Evolutionary conservation across 306 rosid genomes (phyloP).

Genomic region (Cucurbita ficifolia): DNA sequence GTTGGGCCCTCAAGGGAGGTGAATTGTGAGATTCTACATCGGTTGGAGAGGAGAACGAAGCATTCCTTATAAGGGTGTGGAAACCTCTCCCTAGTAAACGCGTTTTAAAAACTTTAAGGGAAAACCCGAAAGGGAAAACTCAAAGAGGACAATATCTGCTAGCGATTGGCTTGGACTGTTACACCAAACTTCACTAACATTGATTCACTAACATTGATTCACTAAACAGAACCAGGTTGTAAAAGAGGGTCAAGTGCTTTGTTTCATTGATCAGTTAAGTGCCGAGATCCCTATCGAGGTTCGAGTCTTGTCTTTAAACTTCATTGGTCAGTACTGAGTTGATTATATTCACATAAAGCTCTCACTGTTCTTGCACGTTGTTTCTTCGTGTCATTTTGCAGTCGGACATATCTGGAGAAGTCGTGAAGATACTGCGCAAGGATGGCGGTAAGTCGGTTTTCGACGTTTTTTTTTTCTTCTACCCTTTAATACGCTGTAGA

Average conservation of each 20-base stretch:
- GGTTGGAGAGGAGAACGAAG: too few species aligned
- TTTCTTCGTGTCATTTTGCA: conserved; percentile 13
- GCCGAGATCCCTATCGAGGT: conserved; percentile 77
- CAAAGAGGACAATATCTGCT: too few species aligned
- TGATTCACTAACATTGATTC: background rate
- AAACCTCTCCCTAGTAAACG: too few species aligned
- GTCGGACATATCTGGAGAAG: conserved; percentile 80
- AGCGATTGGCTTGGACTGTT: too few species aligned
- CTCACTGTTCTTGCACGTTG: background rate
- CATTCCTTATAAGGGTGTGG: too few species aligned
- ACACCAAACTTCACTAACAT: background rate
- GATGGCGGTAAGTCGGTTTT: conserved; percentile 66
- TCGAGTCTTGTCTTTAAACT: conserved; percentile 10
- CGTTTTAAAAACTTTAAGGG: too few species aligned
- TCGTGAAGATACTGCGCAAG: conserved; percentile 56
- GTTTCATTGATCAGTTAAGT: conserved; percentile 79
- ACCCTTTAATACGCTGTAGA: background rate
- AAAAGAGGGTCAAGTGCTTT: conserved; percentile 72
- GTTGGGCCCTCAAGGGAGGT: too few species aligned
- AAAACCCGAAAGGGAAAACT: too few species aligned
- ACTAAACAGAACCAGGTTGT: conserved; percentile 56
- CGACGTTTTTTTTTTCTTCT: background rate
- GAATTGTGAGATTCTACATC: too few species aligned
- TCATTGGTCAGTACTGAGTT: background rate
- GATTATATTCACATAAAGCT: background rate